Evolutionary conservation across 164 flowering plant genomes (phyloP).

Genomic region (Magnolia kwangsiensis): DNA sequence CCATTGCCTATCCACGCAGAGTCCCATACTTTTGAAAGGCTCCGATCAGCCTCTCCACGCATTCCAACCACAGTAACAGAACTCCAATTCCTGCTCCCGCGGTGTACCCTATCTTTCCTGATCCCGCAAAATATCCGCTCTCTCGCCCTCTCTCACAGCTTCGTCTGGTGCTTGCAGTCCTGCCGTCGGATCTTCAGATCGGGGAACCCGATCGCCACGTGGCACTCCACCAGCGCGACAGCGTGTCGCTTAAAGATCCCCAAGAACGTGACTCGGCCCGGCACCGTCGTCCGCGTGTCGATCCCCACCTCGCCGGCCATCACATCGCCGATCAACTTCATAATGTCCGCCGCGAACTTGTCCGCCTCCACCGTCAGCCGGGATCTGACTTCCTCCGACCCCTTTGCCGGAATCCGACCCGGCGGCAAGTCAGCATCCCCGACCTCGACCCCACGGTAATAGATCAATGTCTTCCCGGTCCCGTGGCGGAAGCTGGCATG

Average conservation of each 20-base stretch:
- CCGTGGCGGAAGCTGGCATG: slow-evolving; percentile 39
- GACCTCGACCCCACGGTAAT: slow-evolving; percentile 30
- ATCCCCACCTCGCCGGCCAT: slow-evolving; percentile 31
- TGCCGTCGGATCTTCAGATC: slow-evolving; percentile 30
- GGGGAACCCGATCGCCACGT: slow-evolving; percentile 26
- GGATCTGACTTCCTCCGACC: slow-evolving; percentile 15
- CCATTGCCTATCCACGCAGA: too few relatives aligned
- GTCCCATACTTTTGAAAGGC: too few relatives aligned
- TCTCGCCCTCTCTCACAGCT: slow-evolving; percentile 19
- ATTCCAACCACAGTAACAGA: not conserved
- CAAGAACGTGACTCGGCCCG: slow-evolving; percentile 40
- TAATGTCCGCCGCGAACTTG: slow-evolving; percentile 17
- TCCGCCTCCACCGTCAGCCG: slow-evolving; percentile 28
- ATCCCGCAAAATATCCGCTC: too few relatives aligned
- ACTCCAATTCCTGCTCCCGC: not conserved
- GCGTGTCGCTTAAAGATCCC: slow-evolving; percentile 34
- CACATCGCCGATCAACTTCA: slow-evolving; percentile 28
- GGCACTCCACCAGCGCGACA: slow-evolving; percentile 36
- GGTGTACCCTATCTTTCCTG: not conserved
- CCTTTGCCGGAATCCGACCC: slow-evolving; percentile 35
- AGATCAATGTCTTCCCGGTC: slow-evolving; percentile 22
- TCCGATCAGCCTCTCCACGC: too few relatives aligned
- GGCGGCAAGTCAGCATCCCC: slow-evolving; percentile 42
- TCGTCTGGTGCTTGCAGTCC: slow-evolving; percentile 28
- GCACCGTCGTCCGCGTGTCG: slow-evolving; percentile 29